phyloP scores from a whole-genome alignment of 257 asterid species.

The Perilla frutescens region DNA sequence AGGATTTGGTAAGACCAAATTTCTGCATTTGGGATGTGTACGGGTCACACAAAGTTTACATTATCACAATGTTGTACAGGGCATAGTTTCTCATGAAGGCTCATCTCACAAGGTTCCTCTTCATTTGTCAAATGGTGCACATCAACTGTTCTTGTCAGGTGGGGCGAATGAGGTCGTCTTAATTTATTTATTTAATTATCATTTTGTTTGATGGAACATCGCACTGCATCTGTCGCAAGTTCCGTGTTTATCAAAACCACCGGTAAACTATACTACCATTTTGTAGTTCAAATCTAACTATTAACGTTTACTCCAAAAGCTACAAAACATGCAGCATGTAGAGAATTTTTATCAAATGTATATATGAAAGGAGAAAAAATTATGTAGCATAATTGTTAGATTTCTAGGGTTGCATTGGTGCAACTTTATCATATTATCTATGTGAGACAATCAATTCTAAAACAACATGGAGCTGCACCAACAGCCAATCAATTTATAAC shows the following conservation, averaged over 20 bases:
- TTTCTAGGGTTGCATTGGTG: conserved; percentile 6
- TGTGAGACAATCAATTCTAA: background rate
- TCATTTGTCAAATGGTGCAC: conserved; percentile 82
- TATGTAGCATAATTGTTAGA: background rate
- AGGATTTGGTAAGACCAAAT: conserved; percentile 80
- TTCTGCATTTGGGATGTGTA: conserved; percentile 28
- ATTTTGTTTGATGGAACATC: background rate
- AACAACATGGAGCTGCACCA: no score
- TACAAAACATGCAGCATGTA: background rate
- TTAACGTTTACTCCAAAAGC: background rate
- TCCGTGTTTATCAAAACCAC: background rate
- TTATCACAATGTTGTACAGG: conserved; percentile 57
- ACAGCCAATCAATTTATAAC: no score
- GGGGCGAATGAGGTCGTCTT: conserved; percentile 26
- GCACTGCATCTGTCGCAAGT: background rate
- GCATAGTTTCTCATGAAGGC: conserved; percentile 94
- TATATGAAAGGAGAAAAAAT: background rate
- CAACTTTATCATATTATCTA: background rate
- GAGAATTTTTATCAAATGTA: background rate
- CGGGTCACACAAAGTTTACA: conserved; percentile 22
- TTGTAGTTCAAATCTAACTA: background rate
- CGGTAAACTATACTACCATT: background rate
- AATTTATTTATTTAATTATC: conserved; percentile 7
- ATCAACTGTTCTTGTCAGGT: conserved; percentile 93
- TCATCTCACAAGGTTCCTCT: conserved; percentile 82